These are phyloP conservation scores for Didymella pomorum DNA, from an alignment of 2,329 filamentous ascomycete genomes.

Conservation along the genomic window DNA sequence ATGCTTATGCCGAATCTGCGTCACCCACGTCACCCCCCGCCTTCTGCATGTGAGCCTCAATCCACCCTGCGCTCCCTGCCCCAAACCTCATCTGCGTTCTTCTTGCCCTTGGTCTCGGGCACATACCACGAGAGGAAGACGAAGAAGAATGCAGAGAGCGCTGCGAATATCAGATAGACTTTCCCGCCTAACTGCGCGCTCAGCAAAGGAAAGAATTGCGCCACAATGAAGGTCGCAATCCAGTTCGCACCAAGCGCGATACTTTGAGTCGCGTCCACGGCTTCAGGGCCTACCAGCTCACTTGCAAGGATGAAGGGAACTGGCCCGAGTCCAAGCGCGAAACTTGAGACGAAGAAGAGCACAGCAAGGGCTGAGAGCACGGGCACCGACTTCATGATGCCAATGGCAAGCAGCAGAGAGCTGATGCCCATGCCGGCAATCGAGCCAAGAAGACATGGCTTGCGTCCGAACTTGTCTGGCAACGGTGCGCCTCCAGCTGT, in stretches of 20 bases:
- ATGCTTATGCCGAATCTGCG: constrained; percentile 1
- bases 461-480: constrained; percentile 86
- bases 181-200: constrained; percentile 81
- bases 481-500: constrained; percentile 84
- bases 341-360: constrained; percentile 85
- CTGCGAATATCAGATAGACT: constrained; percentile 92
- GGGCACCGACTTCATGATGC: constrained; percentile 77
- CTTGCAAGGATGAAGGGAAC: constrained; percentile 94
- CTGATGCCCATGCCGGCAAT: constrained; percentile 84
- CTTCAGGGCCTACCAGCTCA: constrained; percentile 88
- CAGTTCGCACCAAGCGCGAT: constrained; percentile 90
- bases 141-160: constrained; percentile 71
- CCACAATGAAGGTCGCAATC: constrained; percentile 87
- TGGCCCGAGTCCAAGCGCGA: constrained; percentile 88
- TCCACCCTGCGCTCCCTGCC: constrained; percentile 63
- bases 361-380: constrained; percentile 82
- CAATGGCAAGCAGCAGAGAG: constrained; percentile 78
- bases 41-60: constrained; percentile 22
- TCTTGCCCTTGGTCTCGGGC: constrained; percentile 88
- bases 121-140: constrained; percentile 77
- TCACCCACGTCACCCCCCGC: constrained; percentile 12
- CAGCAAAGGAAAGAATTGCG: constrained; percentile 91
- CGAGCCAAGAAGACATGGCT: constrained; percentile 81
- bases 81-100: constrained; percentile 90
- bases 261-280: constrained; percentile 89